These are phyloP conservation scores for Panicum virgatum DNA, from an alignment of 202 grass and related monocot species.

Conservation along the genomic window DNA sequence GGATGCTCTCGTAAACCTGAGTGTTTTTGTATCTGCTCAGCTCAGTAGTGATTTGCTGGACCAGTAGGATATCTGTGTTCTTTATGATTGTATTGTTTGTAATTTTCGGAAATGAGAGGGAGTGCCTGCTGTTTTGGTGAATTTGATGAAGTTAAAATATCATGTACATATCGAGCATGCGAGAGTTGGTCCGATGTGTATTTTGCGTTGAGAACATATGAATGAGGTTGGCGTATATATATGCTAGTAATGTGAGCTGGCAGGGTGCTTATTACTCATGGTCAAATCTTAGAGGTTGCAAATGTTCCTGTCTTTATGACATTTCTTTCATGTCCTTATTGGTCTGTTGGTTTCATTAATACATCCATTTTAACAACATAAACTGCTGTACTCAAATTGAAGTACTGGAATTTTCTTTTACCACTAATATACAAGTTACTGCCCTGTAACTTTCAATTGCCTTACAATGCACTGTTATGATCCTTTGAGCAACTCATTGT, in stretches of 20 bases:
- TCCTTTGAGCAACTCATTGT: not conserved
- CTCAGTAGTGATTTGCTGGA: not conserved
- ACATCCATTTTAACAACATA: not conserved
- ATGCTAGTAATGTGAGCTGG: not conserved
- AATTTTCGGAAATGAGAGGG: not conserved
- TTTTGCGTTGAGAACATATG: not conserved
- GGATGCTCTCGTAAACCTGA: not conserved
- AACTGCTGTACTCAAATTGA: not conserved
- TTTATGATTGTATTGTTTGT: not conserved
- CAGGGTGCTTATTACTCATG: not conserved
- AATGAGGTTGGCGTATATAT: not conserved
- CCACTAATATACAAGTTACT: slow-evolving; percentile 1
- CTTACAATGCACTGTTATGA: not conserved
- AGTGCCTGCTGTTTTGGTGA: not conserved
- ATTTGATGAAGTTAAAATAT: not conserved
- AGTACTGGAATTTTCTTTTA: not conserved
- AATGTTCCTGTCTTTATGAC: not conserved
- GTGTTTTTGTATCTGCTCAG: not conserved
- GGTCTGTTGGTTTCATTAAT: not conserved
- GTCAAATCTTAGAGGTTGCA: not conserved
- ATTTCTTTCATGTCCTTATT: not conserved
- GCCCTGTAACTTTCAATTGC: not conserved
- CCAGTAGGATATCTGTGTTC: not conserved
- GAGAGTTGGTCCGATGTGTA: not conserved
- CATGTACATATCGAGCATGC: not conserved